Evolutionary conservation across 352 stramenopile species (phyloP), one percentile per base, ranked within the genome.

Genomic region (Halophytophthora polymorphica): DNA sequence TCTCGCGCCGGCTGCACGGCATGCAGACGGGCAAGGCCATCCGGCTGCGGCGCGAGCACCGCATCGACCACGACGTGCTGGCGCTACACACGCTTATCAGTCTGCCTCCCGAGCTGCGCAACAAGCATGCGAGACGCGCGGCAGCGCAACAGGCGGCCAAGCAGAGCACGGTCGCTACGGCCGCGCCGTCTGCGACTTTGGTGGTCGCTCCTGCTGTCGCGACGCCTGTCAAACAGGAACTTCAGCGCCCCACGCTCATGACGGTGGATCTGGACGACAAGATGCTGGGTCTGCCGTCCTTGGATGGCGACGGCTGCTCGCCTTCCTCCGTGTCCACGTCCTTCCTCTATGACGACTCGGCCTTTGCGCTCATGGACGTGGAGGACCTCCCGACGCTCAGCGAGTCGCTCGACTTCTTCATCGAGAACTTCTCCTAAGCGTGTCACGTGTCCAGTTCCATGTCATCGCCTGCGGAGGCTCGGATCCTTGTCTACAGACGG

Each of bases 391-490:
- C 61, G 17, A 54, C 56, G 23, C 41, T 70, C n/a, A 59, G 64
- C 45, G 61, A 70, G 25, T 66, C 56, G 19, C 54, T 70, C 38
- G 61, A 70, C 29, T 70, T 70, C 29, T 63, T 70, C 28, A 70
- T 82, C 54, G 65, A 68, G 42, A 77, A 64, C 43, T 66, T 77
- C 6, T 53, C 31, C 13, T 69, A 65, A 51, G 25, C 8, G 25
- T 31, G 25, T 31, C 25, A 31, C 25, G n/a, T n/a, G n/a, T n/a
- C n/a, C n/a, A n/a, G n/a, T n/a, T n/a, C n/a, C n/a, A n/a, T n/a
- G n/a, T n/a, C n/a, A n/a, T n/a, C n/a, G n/a, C n/a, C n/a, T n/a
- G n/a, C n/a, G n/a, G n/a, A n/a, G n/a, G n/a, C n/a, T n/a, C n/a
- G n/a, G n/a, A n/a, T 31, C 4, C 25, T 31, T 8, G 25, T 8